Percentiles rank a stretch among this genome's conserved stretches.
Conservation (phyloP, 257 asterid genomes). For the Misopates orontium region DNA sequence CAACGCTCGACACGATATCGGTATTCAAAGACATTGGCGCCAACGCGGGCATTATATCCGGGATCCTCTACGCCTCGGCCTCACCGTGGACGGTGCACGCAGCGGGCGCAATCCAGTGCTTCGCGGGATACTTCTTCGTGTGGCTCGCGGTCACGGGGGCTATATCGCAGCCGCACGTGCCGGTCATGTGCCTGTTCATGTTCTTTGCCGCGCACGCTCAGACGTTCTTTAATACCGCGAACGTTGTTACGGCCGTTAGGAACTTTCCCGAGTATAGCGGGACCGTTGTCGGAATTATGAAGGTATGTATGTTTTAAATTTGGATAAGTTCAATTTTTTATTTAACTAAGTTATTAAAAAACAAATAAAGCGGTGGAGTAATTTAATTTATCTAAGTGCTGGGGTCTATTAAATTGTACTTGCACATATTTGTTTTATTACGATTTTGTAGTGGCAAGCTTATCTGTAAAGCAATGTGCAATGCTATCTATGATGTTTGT, state of each 20-base stretch:
- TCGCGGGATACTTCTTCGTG: slow-evolving; percentile 72
- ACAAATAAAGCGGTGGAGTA: no score
- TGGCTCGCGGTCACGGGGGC: slow-evolving; percentile 86
- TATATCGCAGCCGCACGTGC: slow-evolving; percentile 53
- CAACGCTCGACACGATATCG: slow-evolving; percentile 80
- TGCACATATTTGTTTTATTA: no score
- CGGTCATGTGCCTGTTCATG: slow-evolving; percentile 69
- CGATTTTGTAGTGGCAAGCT: no score
- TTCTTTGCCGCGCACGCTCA: slow-evolving; percentile 90
- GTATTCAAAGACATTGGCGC: slow-evolving; percentile 98
- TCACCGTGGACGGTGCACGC: slow-evolving; percentile 76
- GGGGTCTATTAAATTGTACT: no score
- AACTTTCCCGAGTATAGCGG: slow-evolving; percentile 77
- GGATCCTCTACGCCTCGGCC: slow-evolving; percentile 66
- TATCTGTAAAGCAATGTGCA: no score
- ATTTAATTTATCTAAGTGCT: no score
- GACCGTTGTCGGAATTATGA: slow-evolving; percentile 93
- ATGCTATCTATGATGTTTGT: no score
- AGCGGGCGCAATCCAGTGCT: slow-evolving; percentile 77
- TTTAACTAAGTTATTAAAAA: no score
- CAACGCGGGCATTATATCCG: slow-evolving; percentile 91
- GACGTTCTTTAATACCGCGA: slow-evolving; percentile 86
- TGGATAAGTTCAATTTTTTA: no score
- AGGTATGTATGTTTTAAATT: slow-evolving; percentile 41
- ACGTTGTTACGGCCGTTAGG: slow-evolving; percentile 82